phyloP scores from a whole-genome alignment of 805 yeast species.

The Wickerhamiella musiphila region DNA sequence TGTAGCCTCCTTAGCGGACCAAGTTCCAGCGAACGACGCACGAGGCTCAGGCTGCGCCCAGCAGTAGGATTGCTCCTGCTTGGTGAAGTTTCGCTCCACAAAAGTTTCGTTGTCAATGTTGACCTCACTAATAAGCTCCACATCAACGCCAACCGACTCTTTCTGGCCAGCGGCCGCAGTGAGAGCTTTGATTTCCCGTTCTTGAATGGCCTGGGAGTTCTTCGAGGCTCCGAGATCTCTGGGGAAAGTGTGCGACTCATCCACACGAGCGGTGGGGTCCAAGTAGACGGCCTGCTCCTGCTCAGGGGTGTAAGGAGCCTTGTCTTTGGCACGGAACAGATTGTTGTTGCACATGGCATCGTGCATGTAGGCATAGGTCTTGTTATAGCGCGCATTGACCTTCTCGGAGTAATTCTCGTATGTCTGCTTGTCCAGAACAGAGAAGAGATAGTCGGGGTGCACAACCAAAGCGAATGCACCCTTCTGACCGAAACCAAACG shows the following conservation, averaged over 20 bases:
- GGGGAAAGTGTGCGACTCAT: constrained; percentile 18
- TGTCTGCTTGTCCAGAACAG: constrained; percentile 52
- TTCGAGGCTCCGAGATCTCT: no score
- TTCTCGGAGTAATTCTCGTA: constrained; percentile 56
- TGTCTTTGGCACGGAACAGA: constrained; percentile 80
- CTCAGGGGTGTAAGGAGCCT: constrained; percentile 82
- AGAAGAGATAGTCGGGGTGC: constrained; percentile 86
- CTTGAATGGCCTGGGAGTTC: constrained; percentile 12
- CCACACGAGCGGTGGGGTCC: constrained; percentile 83
- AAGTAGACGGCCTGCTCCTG: constrained; percentile 81
- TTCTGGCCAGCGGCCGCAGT: constrained; percentile 23
- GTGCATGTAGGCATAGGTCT: constrained; percentile 88
- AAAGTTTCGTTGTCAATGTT: constrained; percentile 83
- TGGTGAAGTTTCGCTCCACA: constrained; percentile 81
- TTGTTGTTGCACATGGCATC: constrained; percentile 82
- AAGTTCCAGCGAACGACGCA: constrained; percentile 90
- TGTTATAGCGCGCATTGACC: constrained; percentile 68
- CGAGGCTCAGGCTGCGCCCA: constrained; percentile 52
- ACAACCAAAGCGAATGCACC: constrained; percentile 91
- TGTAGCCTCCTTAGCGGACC: constrained; percentile 99
- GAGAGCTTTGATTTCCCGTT: constrained; percentile 20
- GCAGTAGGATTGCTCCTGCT: constrained; percentile 65
- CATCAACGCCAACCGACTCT: constrained; percentile 90
- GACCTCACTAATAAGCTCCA: constrained; percentile 67
- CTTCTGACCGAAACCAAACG: constrained; percentile 99